Evolutionary conservation across 495 filamentous ascomycete genomes (phyloP), one percentile per base, ranked within the genome.

Genomic region (Entonaema liquescens): DNA sequence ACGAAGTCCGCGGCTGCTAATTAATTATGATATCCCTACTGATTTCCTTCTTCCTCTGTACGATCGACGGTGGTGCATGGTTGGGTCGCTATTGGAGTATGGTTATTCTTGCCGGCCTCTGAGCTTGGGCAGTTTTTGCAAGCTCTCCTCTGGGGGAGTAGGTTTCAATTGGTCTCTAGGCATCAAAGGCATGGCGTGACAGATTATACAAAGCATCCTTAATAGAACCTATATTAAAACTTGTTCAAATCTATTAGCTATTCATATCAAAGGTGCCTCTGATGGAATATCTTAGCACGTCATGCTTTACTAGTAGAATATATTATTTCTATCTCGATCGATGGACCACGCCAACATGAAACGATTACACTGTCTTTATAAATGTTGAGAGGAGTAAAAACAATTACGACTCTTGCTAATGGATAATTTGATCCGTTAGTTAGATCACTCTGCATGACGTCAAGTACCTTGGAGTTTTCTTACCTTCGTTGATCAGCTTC

Each of bases 11-110:
- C 21, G 65, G 53, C 58, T 38, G 1, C 38, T 52, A 12, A 23
- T 63, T 58, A 42, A 53, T 68, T 55, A 65, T 68, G 70, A 73
- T 73, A 73, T 73, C 70, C 70, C 65, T 55, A 59, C 38, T 64
- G 62, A 40, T 25, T 40, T 52, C 28, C 49, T 52, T 49, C 35
- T 11, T 56, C 54, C 49, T 53, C 50, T 19, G 42, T 49, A 47
- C 33, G n/a, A 38, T 53, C 23, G 42, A 28, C 29, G 26, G 12
- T 53, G 44, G 25, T 49, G 56, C 65, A 68, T 62, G 25, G 50
- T 50, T 13, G 60, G 63, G 62, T 61, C 28, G 11, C 29, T 56
- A 17, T 67, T 54, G 60, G 70, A 65, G 61, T 65, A 59, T 35
- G 40, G 66, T 15, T 53, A 17, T n/a, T 53, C 23, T 29, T 17